Evolutionary conservation across 169 alveolate genomes (phyloP), one percentile per base, ranked within the genome.

Genomic region (Eimeria tenella): DNA sequence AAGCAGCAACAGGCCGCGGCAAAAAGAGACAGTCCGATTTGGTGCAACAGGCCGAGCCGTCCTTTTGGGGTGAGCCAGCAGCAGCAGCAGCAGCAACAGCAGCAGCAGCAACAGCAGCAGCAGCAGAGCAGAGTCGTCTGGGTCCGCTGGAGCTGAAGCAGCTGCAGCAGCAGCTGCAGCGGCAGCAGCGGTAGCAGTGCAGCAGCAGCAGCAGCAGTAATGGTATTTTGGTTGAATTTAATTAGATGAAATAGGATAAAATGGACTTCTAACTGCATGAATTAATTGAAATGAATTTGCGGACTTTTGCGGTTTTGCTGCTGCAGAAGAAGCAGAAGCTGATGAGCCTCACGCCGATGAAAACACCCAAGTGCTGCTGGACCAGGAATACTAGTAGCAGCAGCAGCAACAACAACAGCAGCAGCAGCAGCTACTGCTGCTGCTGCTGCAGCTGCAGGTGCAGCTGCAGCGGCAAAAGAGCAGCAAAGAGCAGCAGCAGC

Each of bases 11-110:
- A 0, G 31, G 31, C 31, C 17, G 82, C 7, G 13, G 15, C 8
- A 71, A 25, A 52, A 58, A 55, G 52, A n/a, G 89, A 49, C 94
- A 50, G 19, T 21, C 77, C 50, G 94, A 89, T 25, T 62, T 89
- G 49, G 83, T 89, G 89, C 94, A 89, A 58, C 88, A 89, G 49
- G 88, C 94, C 15, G 94, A 89, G 87, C 94, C 94, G 9, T 89
- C 94, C 58, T 89, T 89, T 52, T 89, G 94, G 94, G 94, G 83
- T 75, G 79, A 17, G 86, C 4, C 23, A 17, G n/a, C 74, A 7
- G 9, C 62, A 77, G 86, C 31, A 31, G 86, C 31, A 31, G 86
- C 68, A 23, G 86, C 31, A 11, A 31, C 74, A 13, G 86, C 11
- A 1, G 65, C 31, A 49, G 21, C 62, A 31, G 42, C 42, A 31